Conservation (phyloP, 768 basidiomycete species). For the Rhodotorula graminis region DNA sequence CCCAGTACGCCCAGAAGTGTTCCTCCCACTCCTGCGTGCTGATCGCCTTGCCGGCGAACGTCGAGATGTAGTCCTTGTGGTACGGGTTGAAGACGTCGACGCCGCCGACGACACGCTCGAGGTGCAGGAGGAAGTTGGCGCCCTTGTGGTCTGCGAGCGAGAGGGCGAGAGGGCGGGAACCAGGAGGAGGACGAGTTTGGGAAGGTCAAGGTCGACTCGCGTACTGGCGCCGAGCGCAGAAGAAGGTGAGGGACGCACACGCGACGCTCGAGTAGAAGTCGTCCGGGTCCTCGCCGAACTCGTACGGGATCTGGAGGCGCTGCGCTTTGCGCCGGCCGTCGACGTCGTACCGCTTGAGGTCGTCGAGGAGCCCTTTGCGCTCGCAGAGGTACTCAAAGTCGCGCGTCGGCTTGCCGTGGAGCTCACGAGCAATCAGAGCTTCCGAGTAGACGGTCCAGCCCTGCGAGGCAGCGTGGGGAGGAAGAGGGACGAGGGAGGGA, state of each 20-base stretch:
- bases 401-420: slow-evolving; percentile 69
- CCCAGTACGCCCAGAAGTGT: slow-evolving; percentile 48
- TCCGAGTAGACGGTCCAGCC: slow-evolving; percentile 92
- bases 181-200: not conserved
- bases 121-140: slow-evolving; percentile 74
- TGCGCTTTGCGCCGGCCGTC: slow-evolving; percentile 20
- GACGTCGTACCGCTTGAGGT: slow-evolving; percentile 52
- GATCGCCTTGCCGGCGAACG: slow-evolving; percentile 48
- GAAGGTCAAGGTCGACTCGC: too few relatives aligned
- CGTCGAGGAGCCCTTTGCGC: slow-evolving; percentile 64
- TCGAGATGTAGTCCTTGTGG: slow-evolving; percentile 48
- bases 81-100: slow-evolving; percentile 45
- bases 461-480: not conserved
- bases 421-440: slow-evolving; percentile 63
- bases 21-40: slow-evolving; percentile 48
- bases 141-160: slow-evolving; percentile 57
- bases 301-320: slow-evolving; percentile 26
- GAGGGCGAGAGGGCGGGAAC: not conserved
- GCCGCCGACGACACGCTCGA: slow-evolving; percentile 51
- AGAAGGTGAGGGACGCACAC: slow-evolving; percentile 28
- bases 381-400: slow-evolving; percentile 78
- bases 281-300: slow-evolving; percentile 42
- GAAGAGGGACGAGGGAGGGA: not conserved
- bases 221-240: too few relatives aligned
- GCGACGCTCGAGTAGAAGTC: slow-evolving; percentile 58